Conservation (phyloP, 345 rosid species). For the Eucalyptus regnans region DNA sequence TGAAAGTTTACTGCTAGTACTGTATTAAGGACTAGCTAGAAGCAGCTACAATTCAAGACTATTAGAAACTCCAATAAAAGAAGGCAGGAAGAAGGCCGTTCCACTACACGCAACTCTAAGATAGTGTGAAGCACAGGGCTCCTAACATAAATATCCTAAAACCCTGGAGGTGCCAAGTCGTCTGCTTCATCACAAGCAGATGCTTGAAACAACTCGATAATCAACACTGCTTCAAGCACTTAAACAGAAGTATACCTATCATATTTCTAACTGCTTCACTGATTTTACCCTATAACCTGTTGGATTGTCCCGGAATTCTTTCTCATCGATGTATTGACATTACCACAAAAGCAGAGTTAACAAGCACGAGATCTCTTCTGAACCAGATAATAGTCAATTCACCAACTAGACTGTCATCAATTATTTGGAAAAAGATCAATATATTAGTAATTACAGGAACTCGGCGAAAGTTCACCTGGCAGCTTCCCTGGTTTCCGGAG, state of each 20-base stretch:
- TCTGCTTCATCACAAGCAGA: neutral
- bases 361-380: neutral
- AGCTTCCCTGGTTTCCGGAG: slow-evolving; percentile 67
- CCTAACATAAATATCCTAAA: neutral
- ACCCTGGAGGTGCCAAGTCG: neutral
- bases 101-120: neutral
- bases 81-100: neutral
- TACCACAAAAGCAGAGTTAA: neutral
- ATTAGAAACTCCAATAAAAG: neutral
- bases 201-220: neutral
- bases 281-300: neutral
- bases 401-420: neutral
- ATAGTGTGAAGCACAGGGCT: neutral
- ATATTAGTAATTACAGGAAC: neutral
- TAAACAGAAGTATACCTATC: neutral
- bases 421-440: neutral
- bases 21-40: neutral
- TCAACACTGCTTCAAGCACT: neutral
- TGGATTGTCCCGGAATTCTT: neutral
- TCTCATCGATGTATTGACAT: neutral
- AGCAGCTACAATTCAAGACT: neutral
- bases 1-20: neutral
- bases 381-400: neutral
- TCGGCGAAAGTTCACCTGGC: slow-evolving; percentile 33
- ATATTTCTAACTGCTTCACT: neutral